Evolutionary conservation across 2,329 filamentous ascomycete genomes (phyloP).

Genomic region (Geosmithia morbida): DNA sequence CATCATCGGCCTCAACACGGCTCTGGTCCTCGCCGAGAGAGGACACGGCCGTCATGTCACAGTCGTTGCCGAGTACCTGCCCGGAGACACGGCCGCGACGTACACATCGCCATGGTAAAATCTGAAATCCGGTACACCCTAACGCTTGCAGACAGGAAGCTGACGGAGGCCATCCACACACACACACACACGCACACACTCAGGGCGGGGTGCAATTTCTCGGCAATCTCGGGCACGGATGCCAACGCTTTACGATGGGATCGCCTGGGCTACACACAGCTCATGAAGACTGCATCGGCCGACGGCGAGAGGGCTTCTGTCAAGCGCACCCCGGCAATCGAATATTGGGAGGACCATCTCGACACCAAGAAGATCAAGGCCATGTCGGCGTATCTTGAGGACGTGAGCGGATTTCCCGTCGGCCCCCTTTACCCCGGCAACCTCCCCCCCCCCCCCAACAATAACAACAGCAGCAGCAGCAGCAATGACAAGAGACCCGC

Average conservation of each 20-base stretch:
- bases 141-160: not conserved
- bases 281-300: slow-evolving; percentile 17
- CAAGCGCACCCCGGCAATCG: slow-evolving; percentile 19
- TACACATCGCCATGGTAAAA: slow-evolving; percentile 27
- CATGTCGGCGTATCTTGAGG: slow-evolving; percentile 23
- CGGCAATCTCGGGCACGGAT: slow-evolving; percentile 25
- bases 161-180: not conserved
- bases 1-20: slow-evolving; percentile 23
- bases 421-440: slow-evolving; percentile 10
- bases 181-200: no score
- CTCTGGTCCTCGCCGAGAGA: slow-evolving; percentile 17
- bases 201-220: slow-evolving; percentile 28
- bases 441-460: not conserved
- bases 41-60: slow-evolving; percentile 18
- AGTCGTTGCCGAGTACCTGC: slow-evolving; percentile 23
- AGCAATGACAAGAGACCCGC: no score
- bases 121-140: not conserved
- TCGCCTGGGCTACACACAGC: slow-evolving; percentile 19
- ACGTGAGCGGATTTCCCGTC: slow-evolving; percentile 13
- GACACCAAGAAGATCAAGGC: slow-evolving; percentile 22
- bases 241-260: slow-evolving; percentile 26
- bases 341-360: slow-evolving; percentile 24
- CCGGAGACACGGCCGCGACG: slow-evolving; percentile 19
- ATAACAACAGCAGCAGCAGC: no score
- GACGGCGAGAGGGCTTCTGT: slow-evolving; percentile 16